Evolutionary conservation across 1,139 yeast species (phyloP).

Genomic region (Scheffersomyces cryptocercus): DNA sequence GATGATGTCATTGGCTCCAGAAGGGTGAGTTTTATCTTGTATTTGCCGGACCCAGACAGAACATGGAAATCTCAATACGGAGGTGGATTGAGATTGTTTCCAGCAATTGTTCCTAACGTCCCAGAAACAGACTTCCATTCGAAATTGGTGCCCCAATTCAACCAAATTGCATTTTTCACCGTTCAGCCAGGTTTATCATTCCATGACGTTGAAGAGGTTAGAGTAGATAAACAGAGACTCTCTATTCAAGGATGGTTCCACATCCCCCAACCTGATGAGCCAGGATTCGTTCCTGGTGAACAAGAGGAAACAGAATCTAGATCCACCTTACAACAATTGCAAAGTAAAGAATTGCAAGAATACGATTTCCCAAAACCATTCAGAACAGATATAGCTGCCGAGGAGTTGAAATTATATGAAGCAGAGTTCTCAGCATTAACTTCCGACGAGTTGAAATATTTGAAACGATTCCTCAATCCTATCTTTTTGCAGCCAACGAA

Average conservation of each 20-base stretch:
- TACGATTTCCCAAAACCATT: conserved; percentile 74
- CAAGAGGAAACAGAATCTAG: conserved; percentile 74
- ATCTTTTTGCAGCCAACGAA: conserved; percentile 47
- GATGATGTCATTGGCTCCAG: conserved; percentile 98
- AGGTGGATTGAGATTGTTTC: conserved; percentile 86
- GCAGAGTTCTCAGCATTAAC: conserved; percentile 15
- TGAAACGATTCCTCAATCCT: conserved; percentile 57
- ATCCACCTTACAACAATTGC: conserved; percentile 79
- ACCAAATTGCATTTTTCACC: conserved; percentile 92
- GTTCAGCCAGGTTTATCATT: conserved; percentile 96
- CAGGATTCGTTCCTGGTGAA: conserved; percentile 78
- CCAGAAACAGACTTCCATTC: conserved; percentile 76
- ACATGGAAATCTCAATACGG: conserved; percentile 89
- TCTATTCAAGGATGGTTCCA: conserved; percentile 99
- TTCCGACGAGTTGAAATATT: conserved; percentile 44
- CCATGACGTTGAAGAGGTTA: conserved; percentile 97
- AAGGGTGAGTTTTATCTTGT: conserved; percentile 87
- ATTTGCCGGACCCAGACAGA: conserved; percentile 89
- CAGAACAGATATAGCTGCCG: conserved; percentile 33
- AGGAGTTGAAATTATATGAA: conserved; percentile 29
- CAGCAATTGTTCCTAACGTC: conserved; percentile 84
- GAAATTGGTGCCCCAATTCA: conserved; percentile 86
- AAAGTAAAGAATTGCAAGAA: conserved; percentile 73
- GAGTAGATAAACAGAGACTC: conserved; percentile 82
- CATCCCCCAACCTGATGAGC: conserved; percentile 91